These are phyloP conservation scores for Citrus glauca DNA, from an alignment of 345 rosid species.

Conservation along the genomic window DNA sequence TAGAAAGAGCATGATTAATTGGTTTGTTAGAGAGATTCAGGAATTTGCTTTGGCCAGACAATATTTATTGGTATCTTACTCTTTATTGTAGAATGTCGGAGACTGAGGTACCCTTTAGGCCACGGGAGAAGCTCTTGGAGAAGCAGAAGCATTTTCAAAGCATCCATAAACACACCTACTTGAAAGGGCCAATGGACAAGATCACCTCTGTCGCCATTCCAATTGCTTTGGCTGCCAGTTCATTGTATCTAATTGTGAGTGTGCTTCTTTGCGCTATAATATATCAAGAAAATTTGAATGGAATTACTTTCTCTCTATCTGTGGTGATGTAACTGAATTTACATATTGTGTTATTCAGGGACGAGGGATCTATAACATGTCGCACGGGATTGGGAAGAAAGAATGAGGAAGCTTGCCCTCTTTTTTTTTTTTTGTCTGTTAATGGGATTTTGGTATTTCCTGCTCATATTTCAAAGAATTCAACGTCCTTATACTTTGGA, in stretches of 20 bases:
- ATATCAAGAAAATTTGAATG: too few relatives aligned
- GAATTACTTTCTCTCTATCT: not conserved
- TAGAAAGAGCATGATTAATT: not conserved
- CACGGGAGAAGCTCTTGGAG: slow-evolving; percentile 80
- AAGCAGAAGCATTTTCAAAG: slow-evolving; percentile 74
- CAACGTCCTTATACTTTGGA: slow-evolving; percentile 14
- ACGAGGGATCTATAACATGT: slow-evolving; percentile 82
- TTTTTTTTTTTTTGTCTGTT: not conserved
- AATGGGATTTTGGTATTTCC: not conserved
- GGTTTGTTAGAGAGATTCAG: not conserved
- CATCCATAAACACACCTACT: slow-evolving; percentile 71
- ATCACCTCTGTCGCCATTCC: slow-evolving; percentile 90
- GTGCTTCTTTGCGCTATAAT: not conserved
- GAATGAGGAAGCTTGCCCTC: slow-evolving; percentile 39
- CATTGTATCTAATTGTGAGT: slow-evolving; percentile 74
- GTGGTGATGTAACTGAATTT: not conserved
- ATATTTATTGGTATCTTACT: slow-evolving; percentile 1
- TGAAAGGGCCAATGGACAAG: slow-evolving; percentile 82
- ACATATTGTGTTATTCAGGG: slow-evolving; percentile 42
- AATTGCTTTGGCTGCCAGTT: slow-evolving; percentile 52
- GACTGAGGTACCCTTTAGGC: slow-evolving; percentile 58
- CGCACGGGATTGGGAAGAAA: slow-evolving; percentile 81
- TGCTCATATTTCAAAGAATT: slow-evolving; percentile 12
- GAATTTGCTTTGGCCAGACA: not conserved
- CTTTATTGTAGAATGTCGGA: slow-evolving; percentile 49